phyloP scores from a whole-genome alignment of 2,329 filamentous ascomycete species.

The Clonostachys rhizophaga region DNA sequence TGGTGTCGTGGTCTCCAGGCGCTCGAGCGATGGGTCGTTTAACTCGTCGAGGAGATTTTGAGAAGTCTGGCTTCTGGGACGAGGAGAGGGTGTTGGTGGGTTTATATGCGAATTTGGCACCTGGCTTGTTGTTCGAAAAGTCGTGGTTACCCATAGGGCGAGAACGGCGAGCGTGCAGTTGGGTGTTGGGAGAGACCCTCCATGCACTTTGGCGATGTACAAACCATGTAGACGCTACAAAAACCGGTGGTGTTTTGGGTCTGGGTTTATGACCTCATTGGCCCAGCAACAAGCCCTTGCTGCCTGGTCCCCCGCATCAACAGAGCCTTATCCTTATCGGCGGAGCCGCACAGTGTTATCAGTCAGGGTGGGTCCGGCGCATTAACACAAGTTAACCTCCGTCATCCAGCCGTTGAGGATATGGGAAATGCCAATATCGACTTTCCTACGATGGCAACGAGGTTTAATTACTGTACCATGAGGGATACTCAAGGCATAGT shows the following conservation, averaged over 20 bases:
- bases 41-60: slow-evolving; percentile 1
- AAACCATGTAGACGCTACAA: not conserved
- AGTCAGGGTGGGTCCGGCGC: too few relatives aligned
- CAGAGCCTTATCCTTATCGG: too few relatives aligned
- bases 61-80: slow-evolving; percentile 4
- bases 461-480: too few relatives aligned
- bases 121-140: slow-evolving; percentile 2
- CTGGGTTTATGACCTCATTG: slow-evolving; percentile 1
- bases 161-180: not conserved
- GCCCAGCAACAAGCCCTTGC: not conserved
- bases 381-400: too few relatives aligned
- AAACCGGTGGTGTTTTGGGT: not conserved
- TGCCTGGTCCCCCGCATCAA: too few relatives aligned
- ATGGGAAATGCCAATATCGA: too few relatives aligned
- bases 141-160: not conserved
- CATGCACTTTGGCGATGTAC: too few relatives aligned
- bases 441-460: too few relatives aligned
- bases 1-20: not conserved
- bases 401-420: too few relatives aligned
- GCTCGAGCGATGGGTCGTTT: not conserved
- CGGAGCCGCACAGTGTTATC: too few relatives aligned
- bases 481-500: too few relatives aligned
- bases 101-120: slow-evolving; percentile 4
- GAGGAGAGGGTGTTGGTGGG: slow-evolving; percentile 7
- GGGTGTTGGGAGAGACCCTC: not conserved